phyloP scores from a whole-genome alignment of 2,329 filamentous ascomycete species.

The Mycosphaerella sp. region DNA sequence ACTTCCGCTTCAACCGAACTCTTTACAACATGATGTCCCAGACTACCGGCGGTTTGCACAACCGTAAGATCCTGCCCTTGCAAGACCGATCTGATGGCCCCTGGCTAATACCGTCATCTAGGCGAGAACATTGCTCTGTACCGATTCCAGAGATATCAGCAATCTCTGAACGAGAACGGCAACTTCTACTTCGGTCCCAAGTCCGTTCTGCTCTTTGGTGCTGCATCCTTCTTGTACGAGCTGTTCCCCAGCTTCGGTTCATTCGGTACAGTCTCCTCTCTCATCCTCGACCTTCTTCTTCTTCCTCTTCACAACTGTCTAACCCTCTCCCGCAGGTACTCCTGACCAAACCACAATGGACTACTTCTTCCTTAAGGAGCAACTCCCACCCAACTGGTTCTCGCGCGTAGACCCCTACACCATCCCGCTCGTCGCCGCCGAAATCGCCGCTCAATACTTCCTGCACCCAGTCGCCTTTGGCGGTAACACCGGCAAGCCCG shows the following conservation, averaged over 20 bases:
- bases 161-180: constrained; percentile 35
- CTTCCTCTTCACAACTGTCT: too few species aligned
- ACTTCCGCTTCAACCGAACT: constrained; percentile 39
- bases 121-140: constrained; percentile 35
- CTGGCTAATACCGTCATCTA: too few species aligned
- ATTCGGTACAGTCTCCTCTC: not conserved
- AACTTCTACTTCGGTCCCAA: constrained; percentile 42
- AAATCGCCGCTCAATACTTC: constrained; percentile 40
- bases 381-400: constrained; percentile 35
- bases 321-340: too few species aligned
- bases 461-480: constrained; percentile 40
- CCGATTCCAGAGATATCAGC: constrained; percentile 38
- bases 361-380: constrained; percentile 40
- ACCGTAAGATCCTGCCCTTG: constrained; percentile 18
- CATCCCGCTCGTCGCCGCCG: constrained; percentile 32
- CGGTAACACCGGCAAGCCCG: constrained; percentile 37
- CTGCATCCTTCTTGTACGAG: constrained; percentile 42
- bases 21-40: constrained; percentile 38
- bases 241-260: constrained; percentile 33
- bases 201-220: constrained; percentile 38
- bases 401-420: constrained; percentile 33
- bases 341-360: not conserved
- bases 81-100: too few species aligned
- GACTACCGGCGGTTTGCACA: constrained; percentile 32
- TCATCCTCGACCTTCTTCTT: too few species aligned